Conservation (phyloP, 225 moss, liverwort and hornwort species). For the Marchantia polymorpha region DNA sequence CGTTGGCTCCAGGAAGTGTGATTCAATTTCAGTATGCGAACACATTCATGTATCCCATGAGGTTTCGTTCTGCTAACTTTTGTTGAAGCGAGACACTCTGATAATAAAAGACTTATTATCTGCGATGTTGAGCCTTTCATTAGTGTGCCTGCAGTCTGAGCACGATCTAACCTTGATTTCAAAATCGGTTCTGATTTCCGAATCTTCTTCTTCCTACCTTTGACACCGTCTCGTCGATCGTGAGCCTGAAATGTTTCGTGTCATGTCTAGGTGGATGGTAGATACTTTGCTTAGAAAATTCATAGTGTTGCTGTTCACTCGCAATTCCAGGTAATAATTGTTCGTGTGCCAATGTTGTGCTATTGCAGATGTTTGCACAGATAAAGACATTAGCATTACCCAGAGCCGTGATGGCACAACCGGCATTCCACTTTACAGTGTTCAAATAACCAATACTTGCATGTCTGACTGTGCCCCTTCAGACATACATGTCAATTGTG, state of each 20-base stretch:
- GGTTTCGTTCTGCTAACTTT: constrained; percentile 20
- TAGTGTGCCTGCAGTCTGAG: too few relatives aligned
- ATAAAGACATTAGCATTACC: constrained; percentile 28
- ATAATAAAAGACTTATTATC: neutral
- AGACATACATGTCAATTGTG: constrained; percentile 25
- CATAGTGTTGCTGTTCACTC: neutral
- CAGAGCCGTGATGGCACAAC: constrained; percentile 14
- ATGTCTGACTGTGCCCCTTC: constrained; percentile 25
- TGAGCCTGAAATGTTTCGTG: neutral
- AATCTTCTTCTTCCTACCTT: too few relatives aligned
- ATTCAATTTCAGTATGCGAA: constrained; percentile 24
- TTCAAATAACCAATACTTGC: constrained; percentile 30
- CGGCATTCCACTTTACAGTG: constrained; percentile 29
- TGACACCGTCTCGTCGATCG: neutral
- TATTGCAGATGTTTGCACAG: constrained; percentile 29
- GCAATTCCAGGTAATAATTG: neutral
- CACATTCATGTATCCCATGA: constrained; percentile 23
- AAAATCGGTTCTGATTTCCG: too few relatives aligned
- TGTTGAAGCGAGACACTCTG: neutral
- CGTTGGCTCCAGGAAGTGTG: constrained; percentile 2
- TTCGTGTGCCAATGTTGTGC: constrained; percentile 26
- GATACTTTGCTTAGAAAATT: neutral
- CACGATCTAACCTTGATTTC: too few relatives aligned
- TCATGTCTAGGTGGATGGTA: neutral
- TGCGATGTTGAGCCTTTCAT: too few relatives aligned